These are phyloP conservation scores for Anthostomella pinea DNA, from an alignment of 2,329 filamentous ascomycete species.

Conservation along the genomic window DNA sequence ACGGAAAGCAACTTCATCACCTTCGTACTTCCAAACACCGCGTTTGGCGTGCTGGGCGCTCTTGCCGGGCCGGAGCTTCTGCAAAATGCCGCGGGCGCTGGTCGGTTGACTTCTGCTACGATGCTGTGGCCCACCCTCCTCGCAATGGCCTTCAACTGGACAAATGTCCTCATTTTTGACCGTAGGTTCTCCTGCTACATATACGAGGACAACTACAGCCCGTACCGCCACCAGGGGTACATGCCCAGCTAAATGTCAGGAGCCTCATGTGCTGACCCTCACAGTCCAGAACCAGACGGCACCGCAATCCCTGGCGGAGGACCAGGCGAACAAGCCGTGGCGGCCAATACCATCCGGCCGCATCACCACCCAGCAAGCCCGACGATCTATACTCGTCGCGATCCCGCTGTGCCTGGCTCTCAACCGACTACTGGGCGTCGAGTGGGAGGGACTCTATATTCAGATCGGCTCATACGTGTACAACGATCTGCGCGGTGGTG, in stretches of 20 bases:
- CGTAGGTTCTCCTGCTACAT: too few relatives aligned
- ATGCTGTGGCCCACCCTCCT: constrained; percentile 1
- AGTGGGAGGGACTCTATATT: constrained; percentile 8
- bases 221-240: too few relatives aligned
- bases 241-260: too few relatives aligned
- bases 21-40: constrained; percentile 29
- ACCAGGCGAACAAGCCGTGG: constrained; percentile 33
- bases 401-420: constrained; percentile 13
- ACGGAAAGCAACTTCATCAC: constrained; percentile 35
- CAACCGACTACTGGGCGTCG: constrained; percentile 8
- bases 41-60: constrained; percentile 33
- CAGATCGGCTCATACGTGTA: constrained; percentile 15
- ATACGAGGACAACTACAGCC: too few relatives aligned
- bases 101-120: constrained; percentile 3
- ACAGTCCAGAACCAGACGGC: constrained; percentile 30
- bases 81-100: not conserved
- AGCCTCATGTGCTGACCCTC: constrained; percentile 11
- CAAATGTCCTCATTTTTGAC: constrained; percentile 2
- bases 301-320: constrained; percentile 23
- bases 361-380: constrained; percentile 17
- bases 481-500: constrained; percentile 18
- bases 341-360: constrained; percentile 24
- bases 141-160: constrained; percentile 1
- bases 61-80: constrained; percentile 9
- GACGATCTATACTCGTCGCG: constrained; percentile 13